Percentiles rank a stretch among this genome's conserved stretches.
phyloP scores from a whole-genome alignment of 768 basidiomycete species.

The Lentinula aciculospora region DNA sequence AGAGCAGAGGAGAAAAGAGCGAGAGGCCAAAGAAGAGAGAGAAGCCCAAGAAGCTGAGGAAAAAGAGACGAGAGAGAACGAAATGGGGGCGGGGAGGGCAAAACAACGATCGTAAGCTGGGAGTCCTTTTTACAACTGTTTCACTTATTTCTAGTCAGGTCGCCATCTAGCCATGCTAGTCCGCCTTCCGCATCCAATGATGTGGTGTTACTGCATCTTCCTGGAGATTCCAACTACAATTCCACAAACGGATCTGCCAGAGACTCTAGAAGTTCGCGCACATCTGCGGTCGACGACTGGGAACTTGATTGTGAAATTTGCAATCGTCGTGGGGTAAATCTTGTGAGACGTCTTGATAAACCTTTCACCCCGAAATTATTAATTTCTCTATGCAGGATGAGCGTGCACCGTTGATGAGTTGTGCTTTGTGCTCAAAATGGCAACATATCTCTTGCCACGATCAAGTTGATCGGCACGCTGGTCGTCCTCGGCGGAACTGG shows the following conservation, averaged over 20 bases:
- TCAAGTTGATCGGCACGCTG: constrained; percentile 53
- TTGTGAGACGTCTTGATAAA: constrained; percentile 39
- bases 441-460: constrained; percentile 90
- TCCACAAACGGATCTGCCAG: constrained; percentile 23
- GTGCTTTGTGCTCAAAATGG: constrained; percentile 80
- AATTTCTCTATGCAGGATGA: constrained; percentile 54
- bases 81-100: neutral
- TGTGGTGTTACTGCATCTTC: neutral
- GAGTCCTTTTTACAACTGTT: neutral
- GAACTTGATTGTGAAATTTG: constrained; percentile 89
- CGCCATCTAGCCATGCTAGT: neutral
- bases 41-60: constrained; percentile 26
- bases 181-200: neutral
- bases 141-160: neutral
- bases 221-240: neutral
- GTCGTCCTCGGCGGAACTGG: constrained; percentile 75
- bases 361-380: neutral
- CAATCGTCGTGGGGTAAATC: constrained; percentile 61
- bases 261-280: constrained; percentile 49
- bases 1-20: constrained; percentile 45
- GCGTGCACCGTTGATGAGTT: constrained; percentile 72
- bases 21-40: constrained; percentile 37
- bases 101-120: constrained; percentile 1
- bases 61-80: constrained; percentile 12
- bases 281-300: constrained; percentile 66